Evolutionary conservation across 2,329 filamentous ascomycete species (phyloP).

Genomic region (Xylariaceae sp.): DNA sequence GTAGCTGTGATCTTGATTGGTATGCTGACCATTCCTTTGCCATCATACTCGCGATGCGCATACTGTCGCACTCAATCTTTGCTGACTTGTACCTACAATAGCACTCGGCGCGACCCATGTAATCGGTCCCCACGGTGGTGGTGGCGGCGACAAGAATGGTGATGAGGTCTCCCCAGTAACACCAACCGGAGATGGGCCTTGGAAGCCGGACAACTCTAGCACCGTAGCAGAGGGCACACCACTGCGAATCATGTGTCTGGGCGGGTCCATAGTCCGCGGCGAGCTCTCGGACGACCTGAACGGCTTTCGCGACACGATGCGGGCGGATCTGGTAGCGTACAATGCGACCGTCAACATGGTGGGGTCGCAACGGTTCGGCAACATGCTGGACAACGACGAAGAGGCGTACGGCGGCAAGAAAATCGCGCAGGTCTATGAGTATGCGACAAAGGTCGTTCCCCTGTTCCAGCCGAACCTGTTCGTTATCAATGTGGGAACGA

Average conservation of each 20-base stretch:
- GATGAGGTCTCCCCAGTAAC: constrained; percentile 6
- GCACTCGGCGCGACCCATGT: constrained; percentile 22
- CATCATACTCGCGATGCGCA: not conserved
- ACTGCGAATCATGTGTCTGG: constrained; percentile 29
- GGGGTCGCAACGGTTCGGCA: constrained; percentile 29
- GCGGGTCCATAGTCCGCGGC: constrained; percentile 28
- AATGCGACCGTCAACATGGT: constrained; percentile 30
- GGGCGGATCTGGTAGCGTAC: constrained; percentile 21
- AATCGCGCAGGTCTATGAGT: constrained; percentile 27
- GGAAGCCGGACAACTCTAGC: constrained; percentile 23
- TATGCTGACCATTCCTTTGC: constrained; percentile 3
- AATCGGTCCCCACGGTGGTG: constrained; percentile 10
- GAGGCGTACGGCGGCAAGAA: constrained; percentile 31
- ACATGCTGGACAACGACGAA: constrained; percentile 31
- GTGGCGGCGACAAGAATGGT: not conserved
- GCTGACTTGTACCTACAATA: constrained; percentile 5
- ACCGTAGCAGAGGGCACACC: constrained; percentile 25
- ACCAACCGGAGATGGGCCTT: constrained; percentile 7
- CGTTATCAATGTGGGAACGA: constrained; percentile 32
- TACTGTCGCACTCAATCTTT: not conserved
- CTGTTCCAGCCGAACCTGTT: constrained; percentile 29
- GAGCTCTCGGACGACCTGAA: constrained; percentile 22
- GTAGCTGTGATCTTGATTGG: constrained; percentile 20
- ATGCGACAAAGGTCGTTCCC: constrained; percentile 25
- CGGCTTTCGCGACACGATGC: constrained; percentile 27